Percentiles rank a stretch among this genome's conserved stretches.
phyloP scores from a whole-genome alignment of 768 basidiomycete species.

The Clitopilus hobsonii region DNA sequence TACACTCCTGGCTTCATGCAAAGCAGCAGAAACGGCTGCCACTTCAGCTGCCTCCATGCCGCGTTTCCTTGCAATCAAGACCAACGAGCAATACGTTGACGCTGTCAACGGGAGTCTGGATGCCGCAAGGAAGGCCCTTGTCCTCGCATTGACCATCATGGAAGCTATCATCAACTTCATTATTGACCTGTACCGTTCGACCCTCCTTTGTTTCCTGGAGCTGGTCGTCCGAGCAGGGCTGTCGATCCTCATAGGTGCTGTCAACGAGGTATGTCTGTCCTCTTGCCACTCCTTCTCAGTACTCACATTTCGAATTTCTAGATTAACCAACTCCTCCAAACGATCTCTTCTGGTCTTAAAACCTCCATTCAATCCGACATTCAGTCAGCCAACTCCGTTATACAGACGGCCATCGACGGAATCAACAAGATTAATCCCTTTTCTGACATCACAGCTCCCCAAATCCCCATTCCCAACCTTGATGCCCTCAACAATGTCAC shows the following conservation, averaged over 20 bases:
- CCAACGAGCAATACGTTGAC: slow-evolving; percentile 74
- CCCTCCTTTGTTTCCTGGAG: slow-evolving; percentile 91
- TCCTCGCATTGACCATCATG: slow-evolving; percentile 76
- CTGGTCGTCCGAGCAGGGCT: slow-evolving; percentile 84
- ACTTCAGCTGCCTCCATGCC: slow-evolving; percentile 83
- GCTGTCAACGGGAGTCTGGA: slow-evolving; percentile 77
- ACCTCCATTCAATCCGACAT: slow-evolving; percentile 73
- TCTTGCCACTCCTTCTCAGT: background rate
- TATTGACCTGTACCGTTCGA: slow-evolving; percentile 87
- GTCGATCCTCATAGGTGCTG: slow-evolving; percentile 74
- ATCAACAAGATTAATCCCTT: slow-evolving; percentile 80
- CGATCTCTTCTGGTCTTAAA: slow-evolving; percentile 52
- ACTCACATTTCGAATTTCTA: slow-evolving; percentile 21
- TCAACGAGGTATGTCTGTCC: slow-evolving; percentile 63
- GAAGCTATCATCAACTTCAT: slow-evolving; percentile 90
- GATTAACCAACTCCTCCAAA: slow-evolving; percentile 69
- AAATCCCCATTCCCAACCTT: slow-evolving; percentile 73
- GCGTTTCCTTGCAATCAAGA: slow-evolving; percentile 79
- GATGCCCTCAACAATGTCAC: slow-evolving; percentile 70
- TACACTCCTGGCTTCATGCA: slow-evolving; percentile 78
- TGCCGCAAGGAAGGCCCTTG: slow-evolving; percentile 70
- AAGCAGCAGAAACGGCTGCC: slow-evolving; percentile 80
- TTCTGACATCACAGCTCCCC: slow-evolving; percentile 60
- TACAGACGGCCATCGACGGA: slow-evolving; percentile 56
- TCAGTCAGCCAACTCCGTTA: slow-evolving; percentile 58